Evolutionary conservation across 805 yeast species (phyloP).

Genomic region (Isabelozyma pseudorhagii): DNA sequence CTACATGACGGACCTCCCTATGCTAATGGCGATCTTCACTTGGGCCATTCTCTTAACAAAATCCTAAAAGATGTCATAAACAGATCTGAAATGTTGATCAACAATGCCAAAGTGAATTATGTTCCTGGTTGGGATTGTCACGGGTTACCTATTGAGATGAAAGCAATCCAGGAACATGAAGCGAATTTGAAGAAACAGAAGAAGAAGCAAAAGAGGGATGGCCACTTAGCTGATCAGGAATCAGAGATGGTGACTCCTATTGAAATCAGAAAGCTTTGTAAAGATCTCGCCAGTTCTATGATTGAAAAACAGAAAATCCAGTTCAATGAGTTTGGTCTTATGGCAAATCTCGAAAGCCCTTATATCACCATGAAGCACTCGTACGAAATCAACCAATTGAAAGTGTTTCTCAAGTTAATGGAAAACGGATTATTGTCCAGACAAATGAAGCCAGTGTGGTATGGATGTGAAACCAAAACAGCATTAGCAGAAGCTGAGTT

Average conservation of each 20-base stretch:
- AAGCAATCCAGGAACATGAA: conserved; percentile 9
- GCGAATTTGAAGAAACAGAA: conserved; percentile 14
- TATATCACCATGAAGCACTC: conserved; percentile 70
- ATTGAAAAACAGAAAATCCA: conserved; percentile 59
- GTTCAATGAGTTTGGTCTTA: conserved; percentile 69
- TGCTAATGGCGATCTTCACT: conserved; percentile 91
- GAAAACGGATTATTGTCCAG: conserved; percentile 68
- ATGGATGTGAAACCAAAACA: conserved; percentile 93
- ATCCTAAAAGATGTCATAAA: conserved; percentile 81
- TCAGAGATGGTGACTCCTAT: conserved; percentile 26
- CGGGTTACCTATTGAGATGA: conserved; percentile 90
- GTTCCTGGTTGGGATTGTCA: conserved; percentile 99
- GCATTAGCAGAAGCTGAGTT: conserved; percentile 96
- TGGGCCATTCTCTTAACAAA: conserved; percentile 91
- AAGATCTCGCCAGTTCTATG: conserved; percentile 65
- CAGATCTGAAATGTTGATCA: conserved; percentile 58
- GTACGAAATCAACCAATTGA: conserved; percentile 74
- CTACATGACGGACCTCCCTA: conserved; percentile 98
- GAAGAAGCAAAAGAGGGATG: conserved; percentile 4
- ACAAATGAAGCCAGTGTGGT: conserved; percentile 92
- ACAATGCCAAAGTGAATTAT: conserved; percentile 64
- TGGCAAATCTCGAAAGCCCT: conserved; percentile 76
- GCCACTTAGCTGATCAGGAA: too few relatives aligned
- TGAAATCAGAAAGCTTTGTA: conserved; percentile 66
- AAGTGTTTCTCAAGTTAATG: conserved; percentile 64